These are phyloP conservation scores for Aspergillus aculeatus DNA, from an alignment of 2,329 filamentous ascomycete genomes.

Conservation along the genomic window DNA sequence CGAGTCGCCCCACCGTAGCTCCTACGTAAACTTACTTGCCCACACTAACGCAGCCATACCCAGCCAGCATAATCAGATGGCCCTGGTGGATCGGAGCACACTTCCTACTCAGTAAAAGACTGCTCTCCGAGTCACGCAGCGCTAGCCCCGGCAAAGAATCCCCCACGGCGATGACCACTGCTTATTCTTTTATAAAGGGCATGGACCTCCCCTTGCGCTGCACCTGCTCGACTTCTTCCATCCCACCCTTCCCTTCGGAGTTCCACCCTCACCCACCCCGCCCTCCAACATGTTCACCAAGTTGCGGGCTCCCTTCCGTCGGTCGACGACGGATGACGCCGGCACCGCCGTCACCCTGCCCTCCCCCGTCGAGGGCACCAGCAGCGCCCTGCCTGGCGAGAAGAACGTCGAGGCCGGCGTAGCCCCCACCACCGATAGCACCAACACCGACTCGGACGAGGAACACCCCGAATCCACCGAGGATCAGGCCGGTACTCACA, in stretches of 20 bases:
- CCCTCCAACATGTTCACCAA: not conserved
- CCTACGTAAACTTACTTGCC: not conserved
- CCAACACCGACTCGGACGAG: not conserved
- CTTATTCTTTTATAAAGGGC: not conserved
- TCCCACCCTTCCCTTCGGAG: not conserved
- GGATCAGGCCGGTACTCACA: slow-evolving; percentile 40
- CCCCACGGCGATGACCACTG: not conserved
- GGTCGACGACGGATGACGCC: not conserved
- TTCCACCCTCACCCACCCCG: not conserved
- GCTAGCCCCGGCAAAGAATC: not conserved
- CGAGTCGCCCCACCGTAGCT: not conserved
- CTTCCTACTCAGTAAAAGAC: not conserved
- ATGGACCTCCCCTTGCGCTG: not conserved
- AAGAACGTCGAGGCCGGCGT: not conserved
- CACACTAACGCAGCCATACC: not conserved
- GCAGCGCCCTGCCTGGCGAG: not conserved
- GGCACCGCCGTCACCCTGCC: not conserved
- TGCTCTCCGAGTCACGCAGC: too few species aligned
- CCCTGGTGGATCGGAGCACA: not conserved
- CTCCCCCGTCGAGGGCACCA: not conserved
- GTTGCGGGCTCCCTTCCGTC: not conserved
- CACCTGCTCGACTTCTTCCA: not conserved
- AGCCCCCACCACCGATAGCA: not conserved
- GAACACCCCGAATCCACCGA: slow-evolving; percentile 2
- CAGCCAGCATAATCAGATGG: not conserved